phyloP scores from a whole-genome alignment of 2,329 filamentous ascomycete species.

The Emmonsiellopsis sp. region DNA sequence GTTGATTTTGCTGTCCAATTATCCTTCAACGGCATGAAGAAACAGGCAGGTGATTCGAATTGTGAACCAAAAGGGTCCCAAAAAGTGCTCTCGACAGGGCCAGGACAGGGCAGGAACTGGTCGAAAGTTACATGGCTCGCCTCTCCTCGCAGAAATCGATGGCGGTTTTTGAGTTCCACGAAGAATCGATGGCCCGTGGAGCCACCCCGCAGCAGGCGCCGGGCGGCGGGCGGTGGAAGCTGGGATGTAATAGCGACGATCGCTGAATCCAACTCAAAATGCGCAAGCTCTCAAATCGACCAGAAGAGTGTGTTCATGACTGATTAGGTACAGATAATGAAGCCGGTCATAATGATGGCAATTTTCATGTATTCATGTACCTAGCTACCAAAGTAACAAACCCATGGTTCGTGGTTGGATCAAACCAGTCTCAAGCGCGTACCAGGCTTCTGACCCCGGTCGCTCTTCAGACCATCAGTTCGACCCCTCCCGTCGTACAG shows the following conservation, averaged over 20 bases:
- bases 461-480: background rate
- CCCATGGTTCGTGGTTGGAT: background rate
- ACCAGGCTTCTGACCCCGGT: background rate
- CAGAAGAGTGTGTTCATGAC: background rate
- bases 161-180: background rate
- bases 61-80: background rate
- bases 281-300: background rate
- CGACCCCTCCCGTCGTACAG: background rate
- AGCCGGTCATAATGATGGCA: background rate
- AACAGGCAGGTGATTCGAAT: background rate
- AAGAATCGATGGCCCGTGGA: background rate
- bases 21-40: background rate
- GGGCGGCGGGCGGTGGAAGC: background rate
- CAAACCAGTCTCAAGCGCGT: background rate
- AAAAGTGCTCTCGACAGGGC: background rate
- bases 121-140: background rate
- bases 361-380: background rate
- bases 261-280: background rate
- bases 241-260: background rate
- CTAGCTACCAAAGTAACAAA: background rate
- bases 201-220: background rate
- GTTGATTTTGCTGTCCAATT: too few relatives aligned
- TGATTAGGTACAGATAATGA: background rate
- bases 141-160: background rate
- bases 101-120: background rate